Base-by-base conservation (phyloP, 768 basidiomycete genomes). In the Boletus coccyginus region DNA sequence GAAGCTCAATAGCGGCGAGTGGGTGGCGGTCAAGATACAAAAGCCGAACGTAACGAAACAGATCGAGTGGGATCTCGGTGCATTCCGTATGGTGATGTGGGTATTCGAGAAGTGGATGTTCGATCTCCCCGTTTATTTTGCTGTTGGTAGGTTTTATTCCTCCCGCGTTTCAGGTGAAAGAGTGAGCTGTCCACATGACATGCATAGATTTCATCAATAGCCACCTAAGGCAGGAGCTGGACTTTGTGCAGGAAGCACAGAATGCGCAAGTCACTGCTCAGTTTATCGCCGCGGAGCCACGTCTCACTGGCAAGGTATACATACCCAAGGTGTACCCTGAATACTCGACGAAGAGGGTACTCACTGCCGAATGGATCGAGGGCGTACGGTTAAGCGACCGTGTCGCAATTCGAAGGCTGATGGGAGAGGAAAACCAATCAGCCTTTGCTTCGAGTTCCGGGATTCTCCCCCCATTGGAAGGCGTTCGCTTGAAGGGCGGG, bases 21-120 rank as follows among this genome's bases (percentile, higher is more conserved):
- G 87, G 82, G 94, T 98, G 2, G 95, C 94, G 0, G 94, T 98
- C 58, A 98, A 98, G 74, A 78, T 92, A 21, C 93, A 97, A 75
- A 96, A 95, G 64, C 93, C 92, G 3, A 88, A 85, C 35, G 91
- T 98, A 7, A 80, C 79, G 49, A 90, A 82, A 62, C 94, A 97
- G 74, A 87, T 90, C 75, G 85, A 90, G 59, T 92, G 87, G 83
- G 92, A 94, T 65, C 74, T 94, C 13, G 85, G 78, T 32, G 84
- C 81, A 4, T 90, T 84, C 65, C 74, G 82, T n/a, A 60, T 76
- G 5, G 87, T 88, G 3, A 90, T 90, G 86, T 90, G 87, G 87
- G 77, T 86, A 66, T 90, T 87, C 60, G 86, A 90, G 62, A 75
- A 86, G 32, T 86, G 84, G 77, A 77, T 90, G 3, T 98, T 98